These are phyloP conservation scores for Lunularia cruciata DNA, from an alignment of 225 moss, liverwort and hornwort species.

Conservation along the genomic window DNA sequence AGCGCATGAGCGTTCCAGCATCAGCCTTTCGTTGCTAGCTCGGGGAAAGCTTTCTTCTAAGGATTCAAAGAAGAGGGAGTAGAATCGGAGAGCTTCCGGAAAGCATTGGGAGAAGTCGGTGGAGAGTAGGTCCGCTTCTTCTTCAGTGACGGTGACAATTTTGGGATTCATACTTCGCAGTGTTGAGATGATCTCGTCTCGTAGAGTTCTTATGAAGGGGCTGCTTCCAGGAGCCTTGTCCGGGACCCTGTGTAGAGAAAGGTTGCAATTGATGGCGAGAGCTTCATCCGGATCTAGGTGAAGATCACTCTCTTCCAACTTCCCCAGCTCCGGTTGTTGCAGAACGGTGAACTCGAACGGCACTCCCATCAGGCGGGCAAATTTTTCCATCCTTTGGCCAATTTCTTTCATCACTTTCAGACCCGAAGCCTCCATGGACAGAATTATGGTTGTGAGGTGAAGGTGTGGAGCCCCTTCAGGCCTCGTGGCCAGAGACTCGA, in stretches of 20 bases:
- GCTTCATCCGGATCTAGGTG: constrained; percentile 61
- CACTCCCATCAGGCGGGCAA: constrained; percentile 77
- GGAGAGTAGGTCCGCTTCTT: constrained; percentile 55
- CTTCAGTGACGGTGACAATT: constrained; percentile 54
- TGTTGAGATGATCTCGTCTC: constrained; percentile 56
- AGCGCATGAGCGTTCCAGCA: constrained; percentile 66
- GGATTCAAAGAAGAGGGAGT: constrained; percentile 68
- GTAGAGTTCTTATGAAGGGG: constrained; percentile 39
- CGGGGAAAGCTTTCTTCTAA: constrained; percentile 62
- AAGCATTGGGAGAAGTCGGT: constrained; percentile 50
- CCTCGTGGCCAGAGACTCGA: constrained; percentile 70
- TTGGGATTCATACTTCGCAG: constrained; percentile 63
- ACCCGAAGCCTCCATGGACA: constrained; percentile 60
- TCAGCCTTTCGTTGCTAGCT: constrained; percentile 65
- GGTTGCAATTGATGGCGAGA: constrained; percentile 67
- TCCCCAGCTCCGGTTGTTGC: constrained; percentile 61
- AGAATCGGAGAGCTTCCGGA: constrained; percentile 62
- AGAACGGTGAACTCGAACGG: constrained; percentile 61
- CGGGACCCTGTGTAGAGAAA: constrained; percentile 62
- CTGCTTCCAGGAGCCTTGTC: constrained; percentile 43
- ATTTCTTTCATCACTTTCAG: constrained; percentile 70
- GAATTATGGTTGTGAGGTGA: constrained; percentile 60
- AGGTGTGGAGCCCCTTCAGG: constrained; percentile 72
- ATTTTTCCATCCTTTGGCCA: constrained; percentile 66
- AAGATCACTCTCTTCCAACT: constrained; percentile 46